phyloP scores from a whole-genome alignment of 2,329 filamentous ascomycete genomes.

The Trichoderma oligosporum region DNA sequence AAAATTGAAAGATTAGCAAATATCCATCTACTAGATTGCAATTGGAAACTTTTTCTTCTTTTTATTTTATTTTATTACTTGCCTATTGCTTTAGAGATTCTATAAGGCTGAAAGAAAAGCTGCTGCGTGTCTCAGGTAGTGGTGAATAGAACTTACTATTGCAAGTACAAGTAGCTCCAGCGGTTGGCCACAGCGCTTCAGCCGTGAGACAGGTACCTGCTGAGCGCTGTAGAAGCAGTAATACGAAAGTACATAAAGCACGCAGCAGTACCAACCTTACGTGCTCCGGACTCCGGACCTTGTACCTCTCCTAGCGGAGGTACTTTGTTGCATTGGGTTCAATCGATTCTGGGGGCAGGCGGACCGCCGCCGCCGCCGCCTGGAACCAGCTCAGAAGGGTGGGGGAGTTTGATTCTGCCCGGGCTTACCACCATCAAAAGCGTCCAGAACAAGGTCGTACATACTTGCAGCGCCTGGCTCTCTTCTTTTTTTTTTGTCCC shows the following conservation, averaged over 20 bases:
- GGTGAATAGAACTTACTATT: too few species aligned
- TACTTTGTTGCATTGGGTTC: not conserved
- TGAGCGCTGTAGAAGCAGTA: too few species aligned
- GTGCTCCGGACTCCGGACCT: constrained; percentile 1
- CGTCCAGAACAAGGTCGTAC: too few species aligned
- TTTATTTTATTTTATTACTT: too few species aligned
- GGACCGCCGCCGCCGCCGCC: not conserved
- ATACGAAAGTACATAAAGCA: too few species aligned
- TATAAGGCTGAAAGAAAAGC: not conserved
- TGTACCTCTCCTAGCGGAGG: constrained; percentile 13
- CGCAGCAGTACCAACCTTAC: not conserved
- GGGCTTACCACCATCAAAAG: constrained; percentile 16
- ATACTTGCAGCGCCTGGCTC: not conserved
- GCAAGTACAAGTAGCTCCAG: not conserved
- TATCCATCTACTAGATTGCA: too few species aligned
- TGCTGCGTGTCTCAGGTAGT: not conserved
- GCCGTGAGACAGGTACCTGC: not conserved
- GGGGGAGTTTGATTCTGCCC: constrained; percentile 22
- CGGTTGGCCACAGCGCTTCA: not conserved
- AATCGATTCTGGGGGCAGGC: not conserved
- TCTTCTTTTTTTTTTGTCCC: not conserved
- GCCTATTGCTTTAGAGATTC: too few species aligned
- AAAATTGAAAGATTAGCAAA: too few species aligned
- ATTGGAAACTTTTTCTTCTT: too few species aligned
- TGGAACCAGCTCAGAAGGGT: constrained; percentile 6